These are phyloP conservation scores for Hypsizygus marmoreus DNA, from an alignment of 768 basidiomycete genomes.

Conservation along the genomic window DNA sequence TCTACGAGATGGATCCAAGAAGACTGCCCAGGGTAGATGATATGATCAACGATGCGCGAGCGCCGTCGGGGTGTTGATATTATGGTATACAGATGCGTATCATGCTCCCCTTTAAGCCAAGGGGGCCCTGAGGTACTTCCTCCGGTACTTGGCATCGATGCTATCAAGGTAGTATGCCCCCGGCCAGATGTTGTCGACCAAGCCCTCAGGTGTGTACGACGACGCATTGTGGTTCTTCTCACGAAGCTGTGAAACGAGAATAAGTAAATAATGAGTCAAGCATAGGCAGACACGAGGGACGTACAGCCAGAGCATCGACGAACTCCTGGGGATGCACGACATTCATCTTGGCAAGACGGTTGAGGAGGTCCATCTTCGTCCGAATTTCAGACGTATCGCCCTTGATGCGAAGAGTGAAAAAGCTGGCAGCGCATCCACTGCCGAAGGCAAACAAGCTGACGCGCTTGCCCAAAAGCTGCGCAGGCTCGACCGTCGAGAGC, in stretches of 20 bases:
- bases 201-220: constrained; percentile 83
- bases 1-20: constrained; percentile 13
- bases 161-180: constrained; percentile 91
- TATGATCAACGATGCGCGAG: constrained; percentile 4
- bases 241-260: constrained; percentile 63
- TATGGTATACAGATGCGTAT: constrained; percentile 14
- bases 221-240: constrained; percentile 95
- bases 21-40: constrained; percentile 1
- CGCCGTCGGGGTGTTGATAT: constrained; percentile 11
- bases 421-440: constrained; percentile 90
- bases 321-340: constrained; percentile 93
- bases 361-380: constrained; percentile 78
- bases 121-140: constrained; percentile 73
- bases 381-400: constrained; percentile 84
- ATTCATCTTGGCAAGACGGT: constrained; percentile 80
- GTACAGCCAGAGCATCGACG: constrained; percentile 75
- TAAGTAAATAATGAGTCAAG: constrained; percentile 7
- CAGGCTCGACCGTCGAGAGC: constrained; percentile 70
- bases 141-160: constrained; percentile 88
- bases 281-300: constrained; percentile 23
- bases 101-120: constrained; percentile 27
- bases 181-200: constrained; percentile 90
- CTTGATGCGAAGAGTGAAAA: constrained; percentile 87
- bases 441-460: constrained; percentile 97
- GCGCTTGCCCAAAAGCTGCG: constrained; percentile 77